Base-by-base conservation (phyloP, 2,329 filamentous ascomycete genomes). In the Dothideomycetes sp. region DNA sequence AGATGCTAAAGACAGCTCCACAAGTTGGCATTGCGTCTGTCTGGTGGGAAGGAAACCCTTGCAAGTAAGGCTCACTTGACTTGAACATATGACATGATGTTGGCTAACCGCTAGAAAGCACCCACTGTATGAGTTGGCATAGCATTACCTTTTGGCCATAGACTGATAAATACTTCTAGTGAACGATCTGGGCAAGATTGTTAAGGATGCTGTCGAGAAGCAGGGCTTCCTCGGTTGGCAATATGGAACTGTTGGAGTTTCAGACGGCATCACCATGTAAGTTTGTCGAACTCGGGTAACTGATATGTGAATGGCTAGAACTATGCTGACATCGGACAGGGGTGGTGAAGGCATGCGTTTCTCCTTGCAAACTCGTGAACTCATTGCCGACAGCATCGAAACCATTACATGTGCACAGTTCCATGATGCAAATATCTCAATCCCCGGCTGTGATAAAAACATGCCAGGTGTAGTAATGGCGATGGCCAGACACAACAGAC, bases 381-480 rank as follows among this genome's bases (percentile, higher is more conserved):
- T 98, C 55, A 98, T 98, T 54, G 91, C 91, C 55, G 91, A 98
- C 67, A 93, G 84, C 47, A 93, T 98, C 55, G 91, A 98, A 73
- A 96, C 91, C 4, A 89, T 98, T 53, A 98, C 95, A 87, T 82
- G 87, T 52, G 91, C 86, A 12, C 91, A 98, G 67, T 95, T 88
- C 86, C 95, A 98, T 60, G 91, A 98, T 63, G 88, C 80, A 52
- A 96, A 96, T 63, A 81, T 95, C 57, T 91, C 85, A 33, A 81
- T 95, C 54, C 88, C 88, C 10, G 88, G 88, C 34, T 98, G 91
- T 65, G 91, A 98, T 74, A 98, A 98, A 78, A 98, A 98, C 69
- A 96, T 98, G 91, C 87, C 87, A n/a, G 88, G 88, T 48, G 82
- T 84, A 12, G 71, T 91, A 48, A 94, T 94, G 80, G 87, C 84